A percentile compares a stretch with the other conserved stretches of the same genome.
Evolutionary conservation across 2,329 filamentous ascomycete genomes (phyloP).

Genomic region (Penicillium frequentans): DNA sequence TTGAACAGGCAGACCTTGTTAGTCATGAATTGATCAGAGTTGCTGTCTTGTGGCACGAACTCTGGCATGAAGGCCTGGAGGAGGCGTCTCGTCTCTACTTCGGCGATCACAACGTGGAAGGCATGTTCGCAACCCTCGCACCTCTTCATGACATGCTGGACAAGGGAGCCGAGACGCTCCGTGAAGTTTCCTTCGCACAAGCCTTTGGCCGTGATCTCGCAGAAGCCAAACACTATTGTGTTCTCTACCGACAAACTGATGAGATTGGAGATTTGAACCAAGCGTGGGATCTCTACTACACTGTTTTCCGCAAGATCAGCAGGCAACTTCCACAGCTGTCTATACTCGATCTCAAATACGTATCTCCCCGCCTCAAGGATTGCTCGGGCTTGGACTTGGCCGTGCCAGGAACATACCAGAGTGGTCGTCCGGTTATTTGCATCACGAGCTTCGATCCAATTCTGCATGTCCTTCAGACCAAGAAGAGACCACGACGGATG

Average conservation of each 20-base stretch:
- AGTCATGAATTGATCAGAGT: constrained; percentile 97
- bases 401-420: constrained; percentile 92
- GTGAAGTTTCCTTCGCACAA: constrained; percentile 96
- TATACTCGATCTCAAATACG: constrained; percentile 90
- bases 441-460: constrained; percentile 90
- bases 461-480: constrained; percentile 90
- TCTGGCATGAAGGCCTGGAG: constrained; percentile 97
- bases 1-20: constrained; percentile 92
- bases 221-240: constrained; percentile 94
- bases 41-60: constrained; percentile 96
- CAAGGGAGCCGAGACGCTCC: constrained; percentile 84
- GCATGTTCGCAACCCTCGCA: constrained; percentile 89
- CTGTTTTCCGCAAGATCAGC: constrained; percentile 93
- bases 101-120: constrained; percentile 94
- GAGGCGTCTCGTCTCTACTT: constrained; percentile 97
- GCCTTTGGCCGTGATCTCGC: constrained; percentile 93
- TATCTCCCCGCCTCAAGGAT: constrained; percentile 87
- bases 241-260: constrained; percentile 81
- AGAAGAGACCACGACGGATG: constrained; percentile 90
- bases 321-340: constrained; percentile 91
- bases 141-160: constrained; percentile 91
- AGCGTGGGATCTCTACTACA: constrained; percentile 99
- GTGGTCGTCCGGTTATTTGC: constrained; percentile 73
- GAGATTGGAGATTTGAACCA: constrained; percentile 95
- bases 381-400: constrained; percentile 85